Evolutionary conservation across 2,329 filamentous ascomycete genomes (phyloP).

Genomic region (Aureobasidium sp.): DNA sequence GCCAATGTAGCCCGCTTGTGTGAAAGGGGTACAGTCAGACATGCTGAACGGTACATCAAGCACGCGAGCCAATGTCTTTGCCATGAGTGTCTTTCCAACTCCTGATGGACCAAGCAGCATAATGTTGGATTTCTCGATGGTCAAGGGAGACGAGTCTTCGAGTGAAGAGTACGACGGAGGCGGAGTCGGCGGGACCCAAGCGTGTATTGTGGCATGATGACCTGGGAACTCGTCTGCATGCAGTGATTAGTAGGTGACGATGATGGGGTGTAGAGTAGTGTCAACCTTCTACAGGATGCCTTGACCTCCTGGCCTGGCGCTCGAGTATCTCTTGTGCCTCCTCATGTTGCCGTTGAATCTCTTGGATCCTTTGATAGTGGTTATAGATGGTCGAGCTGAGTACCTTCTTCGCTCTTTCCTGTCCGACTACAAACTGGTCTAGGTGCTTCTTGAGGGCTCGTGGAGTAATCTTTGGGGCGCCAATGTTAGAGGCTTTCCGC

Average conservation of each 20-base stretch:
- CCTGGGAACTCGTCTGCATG: constrained; percentile 50
- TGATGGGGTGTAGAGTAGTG: constrained; percentile 31
- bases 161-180: constrained; percentile 32
- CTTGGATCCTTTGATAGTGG: constrained; percentile 83
- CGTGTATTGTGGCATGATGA: constrained; percentile 46
- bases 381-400: constrained; percentile 92
- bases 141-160: constrained; percentile 53
- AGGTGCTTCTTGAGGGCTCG: constrained; percentile 74
- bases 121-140: constrained; percentile 93
- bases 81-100: constrained; percentile 92
- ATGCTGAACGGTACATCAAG: constrained; percentile 95
- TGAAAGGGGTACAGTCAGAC: constrained; percentile 91
- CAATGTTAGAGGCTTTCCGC: constrained; percentile 49
- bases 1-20: constrained; percentile 93
- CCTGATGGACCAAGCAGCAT: constrained; percentile 85
- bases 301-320: constrained; percentile 61
- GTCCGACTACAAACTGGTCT: constrained; percentile 92
- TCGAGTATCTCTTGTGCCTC: constrained; percentile 68
- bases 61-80: constrained; percentile 82
- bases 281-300: constrained; percentile 69
- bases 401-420: constrained; percentile 89
- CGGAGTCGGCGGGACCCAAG: constrained; percentile 23
- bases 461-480: constrained; percentile 52
- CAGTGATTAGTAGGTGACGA: constrained; percentile 21
- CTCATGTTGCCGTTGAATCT: constrained; percentile 64